These are phyloP conservation scores for Ganoderma lucidum DNA, from an alignment of 1,284 basidiomycete species.

Conservation along the genomic window DNA sequence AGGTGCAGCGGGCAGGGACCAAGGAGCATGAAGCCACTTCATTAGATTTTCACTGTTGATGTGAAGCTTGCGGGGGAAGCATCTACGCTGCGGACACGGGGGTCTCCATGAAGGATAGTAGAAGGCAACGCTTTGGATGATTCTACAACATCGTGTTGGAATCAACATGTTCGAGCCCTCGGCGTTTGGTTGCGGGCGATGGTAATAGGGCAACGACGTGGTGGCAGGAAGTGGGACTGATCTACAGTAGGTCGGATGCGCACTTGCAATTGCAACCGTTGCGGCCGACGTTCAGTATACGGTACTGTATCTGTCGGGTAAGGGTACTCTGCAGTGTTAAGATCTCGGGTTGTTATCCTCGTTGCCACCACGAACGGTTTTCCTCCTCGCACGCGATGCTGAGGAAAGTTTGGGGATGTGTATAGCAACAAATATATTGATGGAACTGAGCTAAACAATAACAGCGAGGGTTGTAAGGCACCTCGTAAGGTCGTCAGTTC, in stretches of 20 bases:
- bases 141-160: background rate
- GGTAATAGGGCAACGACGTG: background rate
- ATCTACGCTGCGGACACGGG: background rate
- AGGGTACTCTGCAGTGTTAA: too few relatives aligned
- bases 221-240: background rate
- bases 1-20: too few relatives aligned
- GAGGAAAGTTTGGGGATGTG: background rate
- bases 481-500: slow-evolving; percentile 33
- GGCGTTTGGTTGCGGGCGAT: background rate
- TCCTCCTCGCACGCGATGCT: too few relatives aligned
- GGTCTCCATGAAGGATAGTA: background rate
- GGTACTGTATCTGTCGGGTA: too few relatives aligned
- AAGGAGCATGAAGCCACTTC: too few relatives aligned
- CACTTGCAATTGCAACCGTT: too few relatives aligned
- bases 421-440: background rate
- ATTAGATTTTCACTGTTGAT: too few relatives aligned
- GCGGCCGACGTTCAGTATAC: too few relatives aligned
- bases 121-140: background rate
- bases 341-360: too few relatives aligned
- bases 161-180: background rate
- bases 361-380: too few relatives aligned
- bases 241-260: background rate
- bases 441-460: too few relatives aligned
- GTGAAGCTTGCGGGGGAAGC: background rate
- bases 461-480: slow-evolving; percentile 27